A percentile compares a stretch with the other conserved stretches of the same genome.
phyloP scores from a whole-genome alignment of 345 rosid species.

The Mallotus nudiflorus region DNA sequence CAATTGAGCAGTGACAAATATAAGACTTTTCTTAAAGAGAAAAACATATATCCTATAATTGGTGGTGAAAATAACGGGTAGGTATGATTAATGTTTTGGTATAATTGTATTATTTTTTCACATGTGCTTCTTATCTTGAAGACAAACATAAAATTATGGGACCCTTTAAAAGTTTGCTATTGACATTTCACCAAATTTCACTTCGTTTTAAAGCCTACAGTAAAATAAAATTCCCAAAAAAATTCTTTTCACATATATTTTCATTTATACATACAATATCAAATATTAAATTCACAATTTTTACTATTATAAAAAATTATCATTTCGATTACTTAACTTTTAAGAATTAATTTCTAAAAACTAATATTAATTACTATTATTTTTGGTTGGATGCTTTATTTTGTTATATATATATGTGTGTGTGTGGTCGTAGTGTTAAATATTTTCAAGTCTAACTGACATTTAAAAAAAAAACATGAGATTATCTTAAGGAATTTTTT shows the following conservation, averaged over 20 bases:
- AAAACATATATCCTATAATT: slow-evolving; percentile 1
- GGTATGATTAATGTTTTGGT: slow-evolving; percentile 21
- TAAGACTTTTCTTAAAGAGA: slow-evolving; percentile 12
- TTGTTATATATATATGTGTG: no score
- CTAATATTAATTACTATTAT: no score
- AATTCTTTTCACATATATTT: no score
- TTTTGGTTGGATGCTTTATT: background rate
- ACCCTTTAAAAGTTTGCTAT: slow-evolving; percentile 19
- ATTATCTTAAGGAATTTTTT: background rate
- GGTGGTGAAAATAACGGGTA: slow-evolving; percentile 19
- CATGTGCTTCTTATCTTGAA: slow-evolving; percentile 18
- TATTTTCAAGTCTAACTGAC: background rate
- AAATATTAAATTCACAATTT: no score
- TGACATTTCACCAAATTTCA: slow-evolving; percentile 32
- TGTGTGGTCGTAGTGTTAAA: no score
- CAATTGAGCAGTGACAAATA: background rate
- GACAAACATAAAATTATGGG: slow-evolving; percentile 21
- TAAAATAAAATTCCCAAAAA: no score
- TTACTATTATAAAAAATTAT: no score
- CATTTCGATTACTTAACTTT: no score
- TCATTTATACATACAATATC: no score
- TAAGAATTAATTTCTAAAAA: no score
- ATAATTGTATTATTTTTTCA: slow-evolving; percentile 8
- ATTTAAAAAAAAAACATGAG: background rate
- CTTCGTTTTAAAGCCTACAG: slow-evolving; percentile 25